phyloP scores from a whole-genome alignment of 345 rosid genomes.

The Acer yangbiense region DNA sequence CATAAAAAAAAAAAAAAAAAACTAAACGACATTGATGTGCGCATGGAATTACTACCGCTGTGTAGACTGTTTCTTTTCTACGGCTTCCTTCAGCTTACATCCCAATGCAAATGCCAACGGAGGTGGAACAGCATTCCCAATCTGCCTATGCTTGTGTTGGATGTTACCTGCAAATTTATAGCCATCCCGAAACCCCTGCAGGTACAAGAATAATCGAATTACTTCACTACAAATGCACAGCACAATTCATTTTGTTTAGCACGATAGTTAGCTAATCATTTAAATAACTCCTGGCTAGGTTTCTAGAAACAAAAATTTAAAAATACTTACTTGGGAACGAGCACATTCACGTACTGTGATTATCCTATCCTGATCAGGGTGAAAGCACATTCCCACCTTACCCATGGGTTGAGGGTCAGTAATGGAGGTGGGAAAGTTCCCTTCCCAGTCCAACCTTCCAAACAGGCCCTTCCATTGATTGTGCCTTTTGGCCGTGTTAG shows the following conservation, averaged over 20 bases:
- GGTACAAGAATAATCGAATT: not conserved
- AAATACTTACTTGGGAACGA: constrained; percentile 70
- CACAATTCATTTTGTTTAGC: not conserved
- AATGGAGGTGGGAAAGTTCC: constrained; percentile 86
- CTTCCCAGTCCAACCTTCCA: constrained; percentile 93
- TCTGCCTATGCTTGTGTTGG: constrained; percentile 58
- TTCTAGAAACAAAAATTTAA: not conserved
- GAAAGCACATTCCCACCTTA: constrained; percentile 91
- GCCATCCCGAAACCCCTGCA: constrained; percentile 53
- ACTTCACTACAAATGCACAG: not conserved
- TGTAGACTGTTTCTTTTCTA: constrained; percentile 19
- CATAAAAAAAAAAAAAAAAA: not conserved
- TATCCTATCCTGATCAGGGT: constrained; percentile 90
- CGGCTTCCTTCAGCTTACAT: constrained; percentile 52
- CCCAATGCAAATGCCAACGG: constrained; percentile 58
- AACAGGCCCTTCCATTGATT: constrained; percentile 90
- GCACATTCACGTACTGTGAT: constrained; percentile 91
- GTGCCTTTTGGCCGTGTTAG: constrained; percentile 75
- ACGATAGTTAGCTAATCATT: not conserved
- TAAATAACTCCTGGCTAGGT: too few relatives aligned
- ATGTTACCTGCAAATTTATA: constrained; percentile 51
- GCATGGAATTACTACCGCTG: not conserved
- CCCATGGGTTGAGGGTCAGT: constrained; percentile 95
- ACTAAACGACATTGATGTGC: not conserved
- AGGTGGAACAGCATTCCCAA: constrained; percentile 68